These are phyloP conservation scores for Metschnikowia orientalis DNA, from an alignment of 805 yeast genomes.

Conservation along the genomic window DNA sequence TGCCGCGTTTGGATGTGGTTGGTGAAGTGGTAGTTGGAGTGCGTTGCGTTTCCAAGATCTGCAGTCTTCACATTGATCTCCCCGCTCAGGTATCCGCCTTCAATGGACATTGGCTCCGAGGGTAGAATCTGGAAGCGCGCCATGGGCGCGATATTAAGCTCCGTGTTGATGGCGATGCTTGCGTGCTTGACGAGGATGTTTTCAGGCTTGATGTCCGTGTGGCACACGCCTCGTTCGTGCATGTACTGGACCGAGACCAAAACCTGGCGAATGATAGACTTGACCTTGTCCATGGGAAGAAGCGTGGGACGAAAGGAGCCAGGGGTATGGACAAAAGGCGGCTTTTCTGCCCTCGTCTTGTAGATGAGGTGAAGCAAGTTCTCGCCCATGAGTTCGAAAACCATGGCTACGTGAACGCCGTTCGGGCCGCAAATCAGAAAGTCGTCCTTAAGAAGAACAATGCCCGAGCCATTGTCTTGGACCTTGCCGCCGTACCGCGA, in stretches of 20 bases:
- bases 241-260: constrained; percentile 67
- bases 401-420: constrained; percentile 94
- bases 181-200: constrained; percentile 35
- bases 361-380: constrained; percentile 81
- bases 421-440: constrained; percentile 86
- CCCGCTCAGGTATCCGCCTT: constrained; percentile 1
- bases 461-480: constrained; percentile 36
- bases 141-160: background rate
- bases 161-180: constrained; percentile 1
- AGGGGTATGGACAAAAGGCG: background rate
- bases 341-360: constrained; percentile 21
- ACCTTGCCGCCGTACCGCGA: constrained; percentile 1
- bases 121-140: constrained; percentile 15
- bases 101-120: constrained; percentile 11
- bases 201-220: constrained; percentile 71
- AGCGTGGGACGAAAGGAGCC: constrained; percentile 6
- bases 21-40: constrained; percentile 75
- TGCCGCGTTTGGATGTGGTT: constrained; percentile 90
- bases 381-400: constrained; percentile 95
- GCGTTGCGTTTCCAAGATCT: constrained; percentile 90
- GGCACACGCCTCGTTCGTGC: constrained; percentile 72
- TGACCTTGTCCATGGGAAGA: constrained; percentile 68
- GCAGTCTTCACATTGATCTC: constrained; percentile 64
- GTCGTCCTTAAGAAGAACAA: constrained; percentile 75
- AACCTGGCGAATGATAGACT: constrained; percentile 77